Evolutionary conservation across 73 alveolate genomes (phyloP), one percentile per base, ranked within the genome.

Genomic region (Paramecium biaurelia): DNA sequence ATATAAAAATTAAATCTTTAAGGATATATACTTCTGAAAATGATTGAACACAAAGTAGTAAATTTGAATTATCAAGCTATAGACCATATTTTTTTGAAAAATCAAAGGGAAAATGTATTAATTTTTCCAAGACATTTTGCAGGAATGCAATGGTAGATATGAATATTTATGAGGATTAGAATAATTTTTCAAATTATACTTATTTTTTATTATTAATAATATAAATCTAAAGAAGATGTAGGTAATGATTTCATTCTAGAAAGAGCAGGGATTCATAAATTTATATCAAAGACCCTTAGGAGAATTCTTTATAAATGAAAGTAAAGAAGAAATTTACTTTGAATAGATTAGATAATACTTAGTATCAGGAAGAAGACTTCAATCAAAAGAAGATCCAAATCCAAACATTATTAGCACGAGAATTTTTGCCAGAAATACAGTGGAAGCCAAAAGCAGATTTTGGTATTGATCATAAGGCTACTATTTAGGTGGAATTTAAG

Each of bases 331-430:
- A 74, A 28, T 35, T 21, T 10, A 74, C 8, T 74, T 30, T 12
- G 11, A 49, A 47, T 68, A 96, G 97, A 92, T 96, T 32, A 96
- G 96, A 92, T 94, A 96, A 89, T 96, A 53, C 95, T 57, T 96
- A 76, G 97, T 96, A 37, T 88, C 95, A 70, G 99, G 98, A 43
- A 93, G 98, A 89, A 89, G 94, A 30, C 93, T 92, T 42, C 98
- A 98, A 37, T 89, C 96, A 53, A 96, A 96, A 76, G 92, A 92
- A 88, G 95, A 95, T 84, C 95, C 95, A 28, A 93, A 94, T 82
- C 99, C 99, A 14, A 92, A 92, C 59, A 86, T 96, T 76, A 95
- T 92, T 92, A 95, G 96, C 92, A 97, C 96, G 98, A 88, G 99
- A 86, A 95, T 97, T 63, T 97, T 97, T 92, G 98, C 98, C 26